Evolutionary conservation across 352 stramenopile species (phyloP), one percentile per base, ranked within the genome.

Genomic region (Globisporangium cylindrosporum): DNA sequence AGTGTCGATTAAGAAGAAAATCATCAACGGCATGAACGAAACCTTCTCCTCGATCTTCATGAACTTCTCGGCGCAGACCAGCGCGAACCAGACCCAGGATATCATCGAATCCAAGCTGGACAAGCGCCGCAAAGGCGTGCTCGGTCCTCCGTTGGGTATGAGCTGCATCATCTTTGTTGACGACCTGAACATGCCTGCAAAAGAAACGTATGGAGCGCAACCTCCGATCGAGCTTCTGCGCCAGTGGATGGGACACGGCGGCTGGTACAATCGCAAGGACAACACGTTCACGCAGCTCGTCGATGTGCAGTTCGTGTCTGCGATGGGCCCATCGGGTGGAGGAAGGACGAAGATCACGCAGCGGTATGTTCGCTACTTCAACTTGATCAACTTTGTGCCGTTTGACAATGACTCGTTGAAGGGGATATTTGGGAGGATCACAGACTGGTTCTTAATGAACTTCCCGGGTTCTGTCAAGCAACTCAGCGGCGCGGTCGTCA

Each of bases 181-280:
- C 68, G 94, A 98, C 62, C 78, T 98, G 20, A 98, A 98, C 71
- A 98, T 98, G 94, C 94, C 94, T 0, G 91, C 91, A 0, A 98
- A 98, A 64, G 94, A 98, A 69, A 96, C 91, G 51, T 98, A 98
- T 64, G 94, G 94, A 8, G 93, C 93, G 3, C 94, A 98, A 67
- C 94, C 94, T 15, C 93, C 94, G 4, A 98, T 98, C 36, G 94
- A 98, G 70, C 75, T 98, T 14, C 69, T 98, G 61, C 82, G 94
- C 1, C 93, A 98, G 72, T 97, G 92, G 90, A 98, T 98, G 89
- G 94, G 96, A 22, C 92, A 98, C 66, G 89, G 87, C 5, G 94
- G 94, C 5, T 98, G 93, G 92, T 98, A 98, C 78, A 95, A 98
- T 62, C 88, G 91, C 66, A 96, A 97, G 62, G 92, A 98, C 67